A percentile compares a stretch with the other conserved stretches of the same genome.
Conservation (phyloP, 2,329 filamentous ascomycete species). For the Pseudogymnoascus sp. region DNA sequence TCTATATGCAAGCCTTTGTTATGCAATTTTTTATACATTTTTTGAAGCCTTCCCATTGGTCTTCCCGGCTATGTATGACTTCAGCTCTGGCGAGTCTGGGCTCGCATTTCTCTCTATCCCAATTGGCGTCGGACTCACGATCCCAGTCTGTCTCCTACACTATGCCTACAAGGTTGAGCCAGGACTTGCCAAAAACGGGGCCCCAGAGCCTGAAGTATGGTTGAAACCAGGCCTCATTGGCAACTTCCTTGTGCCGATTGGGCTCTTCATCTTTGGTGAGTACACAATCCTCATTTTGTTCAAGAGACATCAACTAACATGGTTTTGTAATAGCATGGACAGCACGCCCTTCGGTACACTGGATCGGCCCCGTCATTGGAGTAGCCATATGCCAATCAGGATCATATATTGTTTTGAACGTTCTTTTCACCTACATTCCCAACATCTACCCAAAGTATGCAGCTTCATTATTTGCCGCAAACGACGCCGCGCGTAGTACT, state of each 20-base stretch:
- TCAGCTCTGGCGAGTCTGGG: conserved; percentile 49
- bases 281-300: conserved; percentile 20
- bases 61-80: conserved; percentile 50
- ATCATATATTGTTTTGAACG: conserved; percentile 49
- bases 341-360: conserved; percentile 40
- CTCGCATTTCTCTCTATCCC: conserved; percentile 51
- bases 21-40: conserved; percentile 54
- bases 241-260: conserved; percentile 41
- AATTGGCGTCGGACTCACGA: conserved; percentile 41
- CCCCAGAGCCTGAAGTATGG: conserved; percentile 43
- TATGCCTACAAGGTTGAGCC: conserved; percentile 43
- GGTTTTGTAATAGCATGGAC: conserved; percentile 53
- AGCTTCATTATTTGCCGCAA: conserved; percentile 43
- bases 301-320: neutral
- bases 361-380: conserved; percentile 47
- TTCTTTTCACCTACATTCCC: conserved; percentile 51
- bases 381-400: conserved; percentile 46
- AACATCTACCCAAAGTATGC: conserved; percentile 50
- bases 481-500: conserved; percentile 30
- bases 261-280: conserved; percentile 53
- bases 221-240: conserved; percentile 42
- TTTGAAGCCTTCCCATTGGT: conserved; percentile 60
- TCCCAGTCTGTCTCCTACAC: conserved; percentile 41
- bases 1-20: conserved; percentile 52
- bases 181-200: conserved; percentile 38